Evolutionary conservation across 352 stramenopile genomes (phyloP), one percentile per base, ranked within the genome.

Genomic region (Halophytophthora batemanensis): DNA sequence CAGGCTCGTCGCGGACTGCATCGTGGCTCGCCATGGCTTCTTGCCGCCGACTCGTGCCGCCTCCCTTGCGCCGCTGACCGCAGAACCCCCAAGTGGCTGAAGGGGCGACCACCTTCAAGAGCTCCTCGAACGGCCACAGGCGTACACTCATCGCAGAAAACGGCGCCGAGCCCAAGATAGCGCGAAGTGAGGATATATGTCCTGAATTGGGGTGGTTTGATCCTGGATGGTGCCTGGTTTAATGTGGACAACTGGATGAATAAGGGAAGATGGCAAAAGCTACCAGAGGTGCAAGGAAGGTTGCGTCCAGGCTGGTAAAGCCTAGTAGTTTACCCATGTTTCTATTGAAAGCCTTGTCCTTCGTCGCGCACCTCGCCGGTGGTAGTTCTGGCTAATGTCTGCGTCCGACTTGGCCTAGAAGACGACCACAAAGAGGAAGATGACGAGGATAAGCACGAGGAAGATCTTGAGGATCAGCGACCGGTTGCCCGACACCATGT

Each of bases 401-500:
- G 33, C 40, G 28, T 44, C 28, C 34, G 17, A 37, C 18, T 25
- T 49, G 15, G 17, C 17, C 45, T 75, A 90, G 41, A 90, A 90
- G 28, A 90, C 75, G 31, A 93, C 83, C 33, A 90, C 66, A 49
- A 93, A 93, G 56, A 91, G 73, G 61, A 90, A 90, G 50, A 91
- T 91, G 56, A 91, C 71, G 41, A 93, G 61, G 22, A 93, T 48
- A 17, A 93, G 62, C 38, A 93, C 64, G 60, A 90, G 50, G 54
- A 93, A 93, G 61, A 93, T 85, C 71, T 93, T 93, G 50, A 93
- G 45, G 51, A 93, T 93, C 40, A 93, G 65, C 46, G 80, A 82
- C 5, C 82, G 82, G 49, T 93, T 93, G 25, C 80, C 74, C 17
- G 72, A 74, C 14, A 87, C 74, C 77, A 90, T 91, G 52, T 85